Conservation (phyloP, 2,329 filamentous ascomycete species). For the Chaetomium globosum region DNA sequence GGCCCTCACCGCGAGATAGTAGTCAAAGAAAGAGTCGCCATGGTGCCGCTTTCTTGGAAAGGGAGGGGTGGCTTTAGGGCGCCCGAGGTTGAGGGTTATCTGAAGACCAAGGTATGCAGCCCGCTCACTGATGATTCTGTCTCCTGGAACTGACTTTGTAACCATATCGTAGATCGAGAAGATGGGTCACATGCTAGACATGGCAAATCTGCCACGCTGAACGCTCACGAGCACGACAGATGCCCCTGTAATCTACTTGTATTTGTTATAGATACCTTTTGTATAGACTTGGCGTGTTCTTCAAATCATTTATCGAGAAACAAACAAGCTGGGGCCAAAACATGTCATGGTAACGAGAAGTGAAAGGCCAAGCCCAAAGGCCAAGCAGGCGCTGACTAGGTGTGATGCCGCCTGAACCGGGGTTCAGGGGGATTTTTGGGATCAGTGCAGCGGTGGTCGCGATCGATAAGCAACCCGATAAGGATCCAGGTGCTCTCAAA, state of each 20-base stretch:
- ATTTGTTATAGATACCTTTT: slow-evolving; percentile 23
- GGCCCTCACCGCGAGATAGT: slow-evolving; percentile 84
- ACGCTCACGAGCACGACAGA: neutral
- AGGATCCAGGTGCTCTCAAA: neutral
- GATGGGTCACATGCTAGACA: slow-evolving; percentile 79
- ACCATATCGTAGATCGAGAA: slow-evolving; percentile 69
- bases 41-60: slow-evolving; percentile 94
- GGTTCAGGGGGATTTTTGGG: neutral
- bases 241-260: slow-evolving; percentile 21
- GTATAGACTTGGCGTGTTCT: slow-evolving; percentile 7
- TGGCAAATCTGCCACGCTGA: slow-evolving; percentile 45
- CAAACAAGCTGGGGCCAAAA: neutral
- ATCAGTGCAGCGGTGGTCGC: neutral
- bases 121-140: neutral
- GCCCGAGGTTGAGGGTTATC: slow-evolving; percentile 87
- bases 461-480: slow-evolving; percentile 9
- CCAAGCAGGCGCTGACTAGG: too few relatives aligned
- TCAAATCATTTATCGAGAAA: neutral
- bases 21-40: slow-evolving; percentile 87
- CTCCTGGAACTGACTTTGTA: slow-evolving; percentile 19
- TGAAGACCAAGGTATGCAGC: slow-evolving; percentile 82
- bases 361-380: too few relatives aligned
- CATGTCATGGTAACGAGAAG: too few relatives aligned
- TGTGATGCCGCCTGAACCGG: too few relatives aligned
- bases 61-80: slow-evolving; percentile 81